These are phyloP conservation scores for Solanum verrucosum DNA, from an alignment of 257 asterid species.

Conservation along the genomic window DNA sequence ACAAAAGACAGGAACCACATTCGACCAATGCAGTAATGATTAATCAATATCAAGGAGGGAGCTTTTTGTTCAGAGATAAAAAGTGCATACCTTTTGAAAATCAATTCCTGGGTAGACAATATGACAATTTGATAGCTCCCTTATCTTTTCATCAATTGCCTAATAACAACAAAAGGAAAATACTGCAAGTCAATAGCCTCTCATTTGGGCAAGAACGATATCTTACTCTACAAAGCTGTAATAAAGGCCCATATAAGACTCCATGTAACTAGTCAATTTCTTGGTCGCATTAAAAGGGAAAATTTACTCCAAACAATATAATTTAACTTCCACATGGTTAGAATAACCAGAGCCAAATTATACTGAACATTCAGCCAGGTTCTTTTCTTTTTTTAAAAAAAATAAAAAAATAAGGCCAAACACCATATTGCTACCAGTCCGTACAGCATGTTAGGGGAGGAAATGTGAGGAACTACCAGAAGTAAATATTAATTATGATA, in stretches of 20 bases:
- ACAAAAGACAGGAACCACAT: not conserved
- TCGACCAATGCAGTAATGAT: not conserved
- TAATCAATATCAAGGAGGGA: not conserved
- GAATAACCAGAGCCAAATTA: not conserved
- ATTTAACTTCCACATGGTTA: not conserved
- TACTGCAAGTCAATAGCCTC: not conserved
- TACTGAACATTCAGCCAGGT: not conserved
- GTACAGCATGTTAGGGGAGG: not conserved
- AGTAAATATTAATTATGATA: not conserved
- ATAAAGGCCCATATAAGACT: not conserved
- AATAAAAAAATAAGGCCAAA: not conserved
- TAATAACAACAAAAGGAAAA: constrained; percentile 14
- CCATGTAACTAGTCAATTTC: not conserved
- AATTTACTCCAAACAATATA: not conserved
- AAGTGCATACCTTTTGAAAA: constrained; percentile 79
- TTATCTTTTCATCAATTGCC: constrained; percentile 97
- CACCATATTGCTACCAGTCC: not conserved
- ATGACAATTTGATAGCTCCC: constrained; percentile 96
- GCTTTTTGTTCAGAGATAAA: constrained; percentile 1
- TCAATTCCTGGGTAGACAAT: constrained; percentile 85
- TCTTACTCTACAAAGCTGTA: not conserved
- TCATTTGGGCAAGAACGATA: not conserved
- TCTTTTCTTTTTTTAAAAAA: no score
- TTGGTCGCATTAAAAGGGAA: not conserved
- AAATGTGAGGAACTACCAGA: not conserved